Conservation (phyloP, 176 grass and related monocot genomes). For the barley (Hordeum vulgare) region DNA sequence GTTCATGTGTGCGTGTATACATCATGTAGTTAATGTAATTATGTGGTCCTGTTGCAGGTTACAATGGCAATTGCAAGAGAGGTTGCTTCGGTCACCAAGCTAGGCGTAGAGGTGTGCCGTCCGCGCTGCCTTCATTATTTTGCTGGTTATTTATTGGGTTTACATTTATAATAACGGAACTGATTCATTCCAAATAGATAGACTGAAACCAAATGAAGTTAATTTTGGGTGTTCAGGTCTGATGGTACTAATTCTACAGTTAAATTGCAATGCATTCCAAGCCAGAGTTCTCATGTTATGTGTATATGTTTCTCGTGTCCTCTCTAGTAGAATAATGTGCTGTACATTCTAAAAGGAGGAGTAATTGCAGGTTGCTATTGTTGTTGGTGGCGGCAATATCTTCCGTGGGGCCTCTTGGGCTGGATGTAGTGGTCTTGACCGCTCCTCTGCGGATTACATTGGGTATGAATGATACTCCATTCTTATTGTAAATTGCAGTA, state of each 20-base stretch:
- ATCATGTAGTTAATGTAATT: constrained; percentile 3
- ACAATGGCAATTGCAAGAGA: constrained; percentile 98
- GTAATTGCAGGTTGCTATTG: constrained; percentile 74
- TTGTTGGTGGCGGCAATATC: constrained; percentile 97
- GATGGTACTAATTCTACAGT: background rate
- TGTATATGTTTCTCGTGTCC: background rate
- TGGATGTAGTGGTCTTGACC: constrained; percentile 87
- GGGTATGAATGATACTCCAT: constrained; percentile 50
- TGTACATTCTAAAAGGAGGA: background rate
- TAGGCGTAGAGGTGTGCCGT: constrained; percentile 81
- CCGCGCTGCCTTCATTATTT: background rate
- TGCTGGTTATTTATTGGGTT: background rate
- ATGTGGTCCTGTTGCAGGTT: constrained; percentile 41
- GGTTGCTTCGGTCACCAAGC: constrained; percentile 88
- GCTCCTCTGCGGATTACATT: constrained; percentile 92
- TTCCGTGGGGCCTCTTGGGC: constrained; percentile 95
- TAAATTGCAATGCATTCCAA: background rate
- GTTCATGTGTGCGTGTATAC: background rate
- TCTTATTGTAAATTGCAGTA: background rate
- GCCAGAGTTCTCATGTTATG: background rate
- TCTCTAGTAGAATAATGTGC: background rate
- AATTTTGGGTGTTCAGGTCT: background rate
- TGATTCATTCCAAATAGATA: background rate
- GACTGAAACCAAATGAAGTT: background rate
- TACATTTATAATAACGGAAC: background rate